These are phyloP conservation scores for Neofusicoccum laricinum DNA, from an alignment of 2,329 filamentous ascomycete genomes.

Conservation along the genomic window DNA sequence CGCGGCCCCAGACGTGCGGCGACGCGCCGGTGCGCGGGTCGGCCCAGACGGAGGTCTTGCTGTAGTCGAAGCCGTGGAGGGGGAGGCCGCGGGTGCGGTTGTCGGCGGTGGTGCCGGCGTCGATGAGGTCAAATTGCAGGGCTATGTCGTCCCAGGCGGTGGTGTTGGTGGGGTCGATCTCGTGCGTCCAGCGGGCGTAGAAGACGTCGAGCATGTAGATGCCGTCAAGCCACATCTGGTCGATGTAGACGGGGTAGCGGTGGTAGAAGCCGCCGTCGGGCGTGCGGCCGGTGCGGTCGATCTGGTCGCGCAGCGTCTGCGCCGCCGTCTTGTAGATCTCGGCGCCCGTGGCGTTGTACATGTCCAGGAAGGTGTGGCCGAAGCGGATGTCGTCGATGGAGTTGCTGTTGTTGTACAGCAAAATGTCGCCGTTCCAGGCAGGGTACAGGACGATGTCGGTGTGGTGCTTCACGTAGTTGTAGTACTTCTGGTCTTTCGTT, in stretches of 20 bases:
- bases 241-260: conserved; percentile 11
- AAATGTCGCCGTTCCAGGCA: conserved; percentile 41
- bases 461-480: conserved; percentile 45
- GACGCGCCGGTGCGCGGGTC: conserved; percentile 33
- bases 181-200: conserved; percentile 38
- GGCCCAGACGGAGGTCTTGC: conserved; percentile 35
- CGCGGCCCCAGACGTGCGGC: conserved; percentile 37
- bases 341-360: conserved; percentile 44
- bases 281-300: conserved; percentile 51
- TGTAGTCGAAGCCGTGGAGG: conserved; percentile 35
- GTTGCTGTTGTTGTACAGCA: conserved; percentile 25
- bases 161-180: conserved; percentile 36
- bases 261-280: conserved; percentile 56
- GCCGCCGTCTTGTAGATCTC: conserved; percentile 51
- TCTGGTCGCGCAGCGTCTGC: conserved; percentile 45
- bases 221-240: conserved; percentile 51
- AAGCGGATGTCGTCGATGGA: conserved; percentile 51
- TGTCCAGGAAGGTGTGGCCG: conserved; percentile 52
- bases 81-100: conserved; percentile 31
- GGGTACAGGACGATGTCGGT: conserved; percentile 48
- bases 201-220: conserved; percentile 43
- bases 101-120: conserved; percentile 32
- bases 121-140: conserved; percentile 35
- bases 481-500: conserved; percentile 48
- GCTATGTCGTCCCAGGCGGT: conserved; percentile 45